Evolutionary conservation across 169 alveolate species (phyloP).

Genomic region (Cyclospora cayetanensis): DNA sequence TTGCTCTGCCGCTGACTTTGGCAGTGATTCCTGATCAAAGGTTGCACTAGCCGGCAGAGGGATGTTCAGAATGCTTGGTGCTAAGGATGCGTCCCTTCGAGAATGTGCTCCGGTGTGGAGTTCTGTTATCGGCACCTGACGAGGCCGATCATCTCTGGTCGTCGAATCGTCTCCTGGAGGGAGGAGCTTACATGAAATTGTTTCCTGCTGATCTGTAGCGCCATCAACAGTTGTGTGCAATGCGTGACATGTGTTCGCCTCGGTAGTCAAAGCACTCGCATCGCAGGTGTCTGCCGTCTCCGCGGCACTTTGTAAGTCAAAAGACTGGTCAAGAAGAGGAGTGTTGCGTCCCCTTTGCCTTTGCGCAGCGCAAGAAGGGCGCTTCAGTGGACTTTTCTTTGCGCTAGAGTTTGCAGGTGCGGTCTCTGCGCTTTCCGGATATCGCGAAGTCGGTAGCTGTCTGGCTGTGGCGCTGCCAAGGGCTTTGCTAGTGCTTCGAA

Average conservation of each 20-base stretch:
- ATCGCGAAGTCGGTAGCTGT: neutral
- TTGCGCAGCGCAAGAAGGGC: neutral
- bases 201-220: neutral
- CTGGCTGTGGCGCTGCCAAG: neutral
- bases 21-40: neutral
- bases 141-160: neutral
- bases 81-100: neutral
- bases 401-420: neutral
- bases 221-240: neutral
- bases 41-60: slow-evolving; percentile 6
- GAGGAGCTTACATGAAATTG: too few relatives aligned
- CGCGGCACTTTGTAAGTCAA: neutral
- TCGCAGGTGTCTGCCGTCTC: neutral
- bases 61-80: neutral
- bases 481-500: slow-evolving; percentile 4
- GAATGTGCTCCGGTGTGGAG: neutral
- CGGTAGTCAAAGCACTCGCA: neutral
- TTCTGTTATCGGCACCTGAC: neutral
- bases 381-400: neutral
- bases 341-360: slow-evolving; percentile 1
- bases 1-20: neutral
- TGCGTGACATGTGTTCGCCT: neutral
- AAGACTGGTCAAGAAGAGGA: slow-evolving; percentile 37
- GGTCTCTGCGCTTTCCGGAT: neutral
- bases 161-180: neutral